Base-by-base conservation (phyloP, 169 alveolate genomes). In the Plasmodium gonderi region DNA sequence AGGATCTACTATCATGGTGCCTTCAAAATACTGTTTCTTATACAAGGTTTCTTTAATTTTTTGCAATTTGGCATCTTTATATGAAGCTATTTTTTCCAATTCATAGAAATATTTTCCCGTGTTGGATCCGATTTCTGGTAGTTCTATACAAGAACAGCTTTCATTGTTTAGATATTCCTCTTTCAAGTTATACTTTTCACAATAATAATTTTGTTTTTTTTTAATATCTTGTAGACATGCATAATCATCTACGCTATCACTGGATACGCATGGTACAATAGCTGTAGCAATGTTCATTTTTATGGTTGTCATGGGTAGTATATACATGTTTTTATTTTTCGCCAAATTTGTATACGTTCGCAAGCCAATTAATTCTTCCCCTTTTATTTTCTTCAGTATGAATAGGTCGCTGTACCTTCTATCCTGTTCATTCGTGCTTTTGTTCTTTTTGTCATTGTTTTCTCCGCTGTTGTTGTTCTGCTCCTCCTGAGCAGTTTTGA, bases 241-340 rank as follows among this genome's bases (percentile, higher is more conserved):
- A 95, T 97, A 99, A 92, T 99, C 99, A 92, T 98, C 99, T n/a
- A 99, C 99, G 8, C 99, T 97, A 91, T 99, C 99, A 33, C 99
- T 97, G n/a, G 99, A 99, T 0, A 99, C 99, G 29, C 99, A 97
- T 33, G 99, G 98, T 1, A 99, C 99, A 23, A 99, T 97, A 20
- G 99, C 99, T 1, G 99, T 99, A 23, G 99, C 98, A 8, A 68
- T 98, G 45, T 97, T 95, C 99, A 99, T 99, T 77, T 98, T 97
- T 42, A 99, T 99, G 26, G 99, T 97, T 65, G 97, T 96, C 99
- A 99, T 98, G 8, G 99, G 99, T 54, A 99, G 95, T 5, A 98
- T 98, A 93, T 98, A 98, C 69, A 99, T 98, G 60, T 97, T 96
- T 74, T 96, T 96, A 92, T 98, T 97, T 8, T 90, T 79, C 33